A percentile compares a stretch with the other conserved stretches of the same genome.
Conservation (phyloP, 2,329 filamentous ascomycete species). For the Botrytis galanthina region DNA sequence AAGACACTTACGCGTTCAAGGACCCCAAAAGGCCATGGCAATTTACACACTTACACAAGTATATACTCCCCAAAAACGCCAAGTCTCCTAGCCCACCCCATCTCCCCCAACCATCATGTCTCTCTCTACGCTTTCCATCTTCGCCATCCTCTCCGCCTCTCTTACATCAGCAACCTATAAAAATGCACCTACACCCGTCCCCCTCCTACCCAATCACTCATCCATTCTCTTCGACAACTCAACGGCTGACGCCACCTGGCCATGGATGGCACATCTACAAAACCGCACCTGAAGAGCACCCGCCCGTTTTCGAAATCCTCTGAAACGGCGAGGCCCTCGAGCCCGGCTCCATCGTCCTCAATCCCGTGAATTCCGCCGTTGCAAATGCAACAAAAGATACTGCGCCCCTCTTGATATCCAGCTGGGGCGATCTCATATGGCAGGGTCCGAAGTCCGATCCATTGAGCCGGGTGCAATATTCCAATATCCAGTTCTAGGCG, state of each 20-base stretch:
- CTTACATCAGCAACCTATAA: neutral
- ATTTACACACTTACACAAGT: neutral
- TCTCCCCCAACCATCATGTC: neutral
- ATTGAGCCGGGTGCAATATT: neutral
- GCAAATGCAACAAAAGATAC: neutral
- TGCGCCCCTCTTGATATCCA: neutral
- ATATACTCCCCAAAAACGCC: neutral
- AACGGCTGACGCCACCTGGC: neutral
- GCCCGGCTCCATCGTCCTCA: too few species aligned
- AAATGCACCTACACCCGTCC: neutral
- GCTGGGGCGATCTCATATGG: neutral
- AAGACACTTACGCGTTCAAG: neutral
- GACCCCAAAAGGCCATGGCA: neutral
- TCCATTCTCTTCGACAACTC: neutral
- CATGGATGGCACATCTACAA: neutral
- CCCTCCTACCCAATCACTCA: neutral
- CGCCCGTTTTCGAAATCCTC: neutral
- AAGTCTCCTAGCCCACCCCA: neutral
- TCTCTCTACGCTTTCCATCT: neutral
- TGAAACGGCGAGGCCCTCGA: neutral
- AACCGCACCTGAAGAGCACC: too few species aligned
- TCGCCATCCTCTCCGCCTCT: neutral
- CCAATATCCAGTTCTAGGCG: neutral
- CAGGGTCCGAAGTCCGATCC: neutral
- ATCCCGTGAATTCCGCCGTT: neutral